Evolutionary conservation across 1,284 basidiomycete species (phyloP).

Genomic region (Sutorius eximius): DNA sequence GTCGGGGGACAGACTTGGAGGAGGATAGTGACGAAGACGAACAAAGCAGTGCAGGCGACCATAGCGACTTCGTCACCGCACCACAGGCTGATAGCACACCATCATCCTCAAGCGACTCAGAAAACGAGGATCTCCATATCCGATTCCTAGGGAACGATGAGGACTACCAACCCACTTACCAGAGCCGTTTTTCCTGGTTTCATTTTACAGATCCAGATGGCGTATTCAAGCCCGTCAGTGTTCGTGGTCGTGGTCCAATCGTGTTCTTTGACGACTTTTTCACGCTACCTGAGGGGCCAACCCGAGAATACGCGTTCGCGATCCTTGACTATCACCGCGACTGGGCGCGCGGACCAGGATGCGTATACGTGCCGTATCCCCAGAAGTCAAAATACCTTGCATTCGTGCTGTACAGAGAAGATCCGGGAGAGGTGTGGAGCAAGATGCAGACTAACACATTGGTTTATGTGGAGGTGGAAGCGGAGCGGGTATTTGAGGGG

Average conservation of each 20-base stretch:
- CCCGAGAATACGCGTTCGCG: conserved; percentile 6
- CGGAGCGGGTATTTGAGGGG: conserved; percentile 1
- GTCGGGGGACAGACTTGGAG: not conserved
- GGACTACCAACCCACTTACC: not conserved
- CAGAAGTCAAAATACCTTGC: conserved; percentile 8
- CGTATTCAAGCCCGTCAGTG: conserved; percentile 2
- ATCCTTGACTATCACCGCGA: conserved; percentile 12
- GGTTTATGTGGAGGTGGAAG: conserved; percentile 6
- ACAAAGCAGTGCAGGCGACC: not conserved
- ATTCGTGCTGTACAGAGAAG: conserved; percentile 8
- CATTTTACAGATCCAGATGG: conserved; percentile 5
- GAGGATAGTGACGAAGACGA: not conserved
- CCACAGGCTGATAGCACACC: not conserved
- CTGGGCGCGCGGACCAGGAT: conserved; percentile 3
- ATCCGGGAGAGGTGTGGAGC: conserved; percentile 4
- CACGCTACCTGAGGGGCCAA: not conserved
- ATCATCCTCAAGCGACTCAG: not conserved
- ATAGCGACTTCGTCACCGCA: not conserved
- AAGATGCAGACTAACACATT: conserved; percentile 5
- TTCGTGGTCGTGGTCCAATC: conserved; percentile 10
- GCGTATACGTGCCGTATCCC: conserved; percentile 5
- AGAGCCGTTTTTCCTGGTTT: not conserved
- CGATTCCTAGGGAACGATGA: conserved; percentile 5
- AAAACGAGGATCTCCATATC: not conserved
- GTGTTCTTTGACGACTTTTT: not conserved